Percentiles rank a stretch among this genome's conserved stretches.
Conservation (phyloP, 2,329 filamentous ascomycete species). For the Beauveria bassiana region DNA sequence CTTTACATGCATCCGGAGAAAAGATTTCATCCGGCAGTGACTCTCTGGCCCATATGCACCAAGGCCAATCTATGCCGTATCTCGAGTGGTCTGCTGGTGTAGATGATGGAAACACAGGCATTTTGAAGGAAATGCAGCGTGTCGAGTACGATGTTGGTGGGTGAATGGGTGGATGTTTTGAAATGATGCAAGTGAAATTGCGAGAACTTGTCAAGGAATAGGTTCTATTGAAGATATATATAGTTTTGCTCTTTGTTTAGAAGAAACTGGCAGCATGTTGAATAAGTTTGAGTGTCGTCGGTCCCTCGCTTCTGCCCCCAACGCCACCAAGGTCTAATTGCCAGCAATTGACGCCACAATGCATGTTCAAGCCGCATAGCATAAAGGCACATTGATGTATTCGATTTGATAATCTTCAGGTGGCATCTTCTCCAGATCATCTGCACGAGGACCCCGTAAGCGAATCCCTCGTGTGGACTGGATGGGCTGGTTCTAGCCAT, state of each 20-base stretch:
- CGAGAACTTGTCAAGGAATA: no score
- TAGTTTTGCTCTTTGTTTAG: not conserved
- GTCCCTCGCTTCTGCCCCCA: not conserved
- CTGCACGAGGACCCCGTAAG: not conserved
- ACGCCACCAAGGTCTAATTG: not conserved
- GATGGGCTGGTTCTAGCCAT: not conserved
- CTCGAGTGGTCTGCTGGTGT: not conserved
- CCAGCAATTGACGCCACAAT: not conserved
- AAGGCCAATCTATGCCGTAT: not conserved
- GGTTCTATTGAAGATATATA: not conserved
- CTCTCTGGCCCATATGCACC: not conserved
- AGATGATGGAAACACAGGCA: not conserved
- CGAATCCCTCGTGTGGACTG: not conserved
- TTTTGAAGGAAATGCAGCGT: not conserved
- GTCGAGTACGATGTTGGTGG: no score
- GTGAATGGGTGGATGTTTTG: no score
- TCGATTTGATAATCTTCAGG: not conserved
- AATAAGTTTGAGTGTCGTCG: not conserved
- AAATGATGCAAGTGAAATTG: no score
- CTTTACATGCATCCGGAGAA: not conserved
- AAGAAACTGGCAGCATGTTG: not conserved
- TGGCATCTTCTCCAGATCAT: no score
- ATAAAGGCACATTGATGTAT: no score
- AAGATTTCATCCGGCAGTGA: not conserved
- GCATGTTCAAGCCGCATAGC: not conserved